Conservation (phyloP, 176 grass and related monocot species). For the Phoenix roebelenii region DNA sequence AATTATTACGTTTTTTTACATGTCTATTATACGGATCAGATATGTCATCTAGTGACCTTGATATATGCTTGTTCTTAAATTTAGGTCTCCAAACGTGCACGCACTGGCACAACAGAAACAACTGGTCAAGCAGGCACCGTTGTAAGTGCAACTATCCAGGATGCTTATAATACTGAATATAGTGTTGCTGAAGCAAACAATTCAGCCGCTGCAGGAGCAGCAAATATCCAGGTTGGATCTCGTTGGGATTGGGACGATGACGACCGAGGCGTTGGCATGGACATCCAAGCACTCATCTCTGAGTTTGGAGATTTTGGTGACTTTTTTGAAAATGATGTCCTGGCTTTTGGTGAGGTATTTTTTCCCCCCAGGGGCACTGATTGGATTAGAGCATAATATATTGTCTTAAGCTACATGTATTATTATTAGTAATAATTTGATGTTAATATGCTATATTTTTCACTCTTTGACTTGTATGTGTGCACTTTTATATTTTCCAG, state of each 20-base stretch:
- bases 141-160: constrained; percentile 31
- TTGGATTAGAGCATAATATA: too few relatives aligned
- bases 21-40: not conserved
- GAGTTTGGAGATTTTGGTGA: constrained; percentile 96
- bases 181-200: constrained; percentile 25
- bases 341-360: constrained; percentile 87
- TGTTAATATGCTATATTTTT: too few relatives aligned
- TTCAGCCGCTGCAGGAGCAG: constrained; percentile 16
- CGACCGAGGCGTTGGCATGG: constrained; percentile 54
- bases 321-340: constrained; percentile 69
- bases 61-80: constrained; percentile 29
- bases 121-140: constrained; percentile 61
- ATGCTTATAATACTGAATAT: constrained; percentile 14
- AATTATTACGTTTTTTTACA: too few relatives aligned
- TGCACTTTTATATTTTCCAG: too few relatives aligned
- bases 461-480: too few relatives aligned
- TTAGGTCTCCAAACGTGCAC: constrained; percentile 63
- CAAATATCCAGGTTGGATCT: constrained; percentile 36
- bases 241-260: constrained; percentile 72
- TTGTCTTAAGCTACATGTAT: too few relatives aligned
- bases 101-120: constrained; percentile 37
- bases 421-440: too few relatives aligned
- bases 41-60: constrained; percentile 14
- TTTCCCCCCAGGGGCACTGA: not conserved
- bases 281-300: constrained; percentile 64